These are phyloP conservation scores for Dillenia suffruticosa DNA, from an alignment of 164 flowering plant species.

Conservation along the genomic window DNA sequence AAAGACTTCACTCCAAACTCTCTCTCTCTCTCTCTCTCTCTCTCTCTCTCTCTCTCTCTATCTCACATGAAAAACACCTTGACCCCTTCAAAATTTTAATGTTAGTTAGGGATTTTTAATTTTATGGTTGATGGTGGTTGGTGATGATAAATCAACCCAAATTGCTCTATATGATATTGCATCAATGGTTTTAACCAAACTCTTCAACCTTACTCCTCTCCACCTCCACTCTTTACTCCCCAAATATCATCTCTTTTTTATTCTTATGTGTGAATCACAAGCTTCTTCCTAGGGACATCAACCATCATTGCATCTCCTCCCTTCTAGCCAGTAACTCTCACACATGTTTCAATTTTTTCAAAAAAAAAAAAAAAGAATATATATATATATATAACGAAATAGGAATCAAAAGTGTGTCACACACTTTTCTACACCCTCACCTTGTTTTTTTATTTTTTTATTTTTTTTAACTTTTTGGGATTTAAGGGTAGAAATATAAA, in stretches of 20 bases:
- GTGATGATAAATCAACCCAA: constrained; percentile 9
- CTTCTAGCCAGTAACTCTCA: neutral
- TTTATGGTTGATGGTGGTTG: constrained; percentile 9
- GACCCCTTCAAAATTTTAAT: neutral
- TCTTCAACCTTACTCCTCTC: constrained; percentile 24
- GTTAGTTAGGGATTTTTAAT: neutral
- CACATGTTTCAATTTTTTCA: no score
- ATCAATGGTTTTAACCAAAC: constrained; percentile 4
- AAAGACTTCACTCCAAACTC: constrained; percentile 30
- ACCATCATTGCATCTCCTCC: constrained; percentile 22
- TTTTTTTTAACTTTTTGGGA: no score
- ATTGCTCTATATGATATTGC: no score
- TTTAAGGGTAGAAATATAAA: no score
- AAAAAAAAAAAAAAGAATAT: no score
- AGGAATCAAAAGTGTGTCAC: neutral
- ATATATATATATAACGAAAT: no score
- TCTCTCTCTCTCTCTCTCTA: constrained; percentile 1
- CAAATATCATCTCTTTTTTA: neutral
- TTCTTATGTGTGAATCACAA: constrained; percentile 29
- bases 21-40: constrained; percentile 4
- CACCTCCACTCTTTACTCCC: neutral
- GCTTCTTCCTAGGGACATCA: constrained; percentile 24
- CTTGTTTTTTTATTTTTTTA: neutral
- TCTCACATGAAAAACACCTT: constrained; percentile 7
- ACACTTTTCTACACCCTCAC: neutral